Evolutionary conservation across 805 yeast species (phyloP).

Genomic region (Gaillardinia entomophila): DNA sequence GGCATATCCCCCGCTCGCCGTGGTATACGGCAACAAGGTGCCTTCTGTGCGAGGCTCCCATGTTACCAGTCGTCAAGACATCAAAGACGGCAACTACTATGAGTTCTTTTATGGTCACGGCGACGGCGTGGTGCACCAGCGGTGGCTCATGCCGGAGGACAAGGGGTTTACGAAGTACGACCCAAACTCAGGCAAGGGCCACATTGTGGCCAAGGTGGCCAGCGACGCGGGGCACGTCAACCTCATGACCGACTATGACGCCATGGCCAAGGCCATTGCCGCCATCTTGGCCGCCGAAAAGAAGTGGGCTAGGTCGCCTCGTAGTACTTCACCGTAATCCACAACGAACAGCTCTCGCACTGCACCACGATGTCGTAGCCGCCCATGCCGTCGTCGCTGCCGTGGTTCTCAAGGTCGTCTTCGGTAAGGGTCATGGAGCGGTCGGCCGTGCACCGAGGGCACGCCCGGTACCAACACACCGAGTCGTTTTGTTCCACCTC

Average conservation of each 20-base stretch:
- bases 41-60: conserved; percentile 83
- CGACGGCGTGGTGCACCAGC: conserved; percentile 86
- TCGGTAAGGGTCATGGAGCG: conserved; percentile 59
- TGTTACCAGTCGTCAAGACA: conserved; percentile 56
- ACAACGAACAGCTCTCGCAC: conserved; percentile 77
- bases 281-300: conserved; percentile 59
- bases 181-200: conserved; percentile 29
- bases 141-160: conserved; percentile 74
- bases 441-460: conserved; percentile 59
- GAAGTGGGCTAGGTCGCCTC: conserved; percentile 35
- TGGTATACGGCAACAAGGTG: conserved; percentile 73
- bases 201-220: conserved; percentile 61
- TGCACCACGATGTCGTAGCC: conserved; percentile 66
- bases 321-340: conserved; percentile 71
- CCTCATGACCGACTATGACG: conserved; percentile 65
- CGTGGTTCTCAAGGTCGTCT: conserved; percentile 49
- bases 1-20: conserved; percentile 76
- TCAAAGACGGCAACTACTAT: conserved; percentile 65
- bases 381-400: conserved; percentile 46
- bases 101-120: conserved; percentile 85
- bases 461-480: conserved; percentile 39
- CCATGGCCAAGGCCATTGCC: conserved; percentile 65
- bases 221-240: conserved; percentile 74
- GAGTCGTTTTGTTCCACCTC: conserved; percentile 25
- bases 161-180: conserved; percentile 49